Conservation (phyloP, 352 stramenopile genomes). For the Globisporangium ultimum region DNA sequence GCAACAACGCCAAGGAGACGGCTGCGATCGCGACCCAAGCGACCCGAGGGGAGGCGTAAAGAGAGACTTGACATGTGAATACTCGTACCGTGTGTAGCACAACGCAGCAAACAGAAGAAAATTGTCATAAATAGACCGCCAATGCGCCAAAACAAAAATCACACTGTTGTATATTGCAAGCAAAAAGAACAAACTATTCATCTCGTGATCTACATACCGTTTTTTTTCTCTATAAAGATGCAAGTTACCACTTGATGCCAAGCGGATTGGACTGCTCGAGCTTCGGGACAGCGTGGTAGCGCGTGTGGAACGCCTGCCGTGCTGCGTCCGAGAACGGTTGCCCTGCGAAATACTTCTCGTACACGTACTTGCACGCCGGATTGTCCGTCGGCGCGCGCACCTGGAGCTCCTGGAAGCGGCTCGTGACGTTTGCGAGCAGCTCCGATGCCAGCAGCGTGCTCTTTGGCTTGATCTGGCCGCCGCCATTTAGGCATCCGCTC, state of each 20-base stretch:
- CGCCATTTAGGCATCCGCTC: slow-evolving; percentile 96
- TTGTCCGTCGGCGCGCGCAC: slow-evolving; percentile 62
- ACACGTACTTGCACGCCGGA: slow-evolving; percentile 72
- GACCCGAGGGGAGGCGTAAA: slow-evolving; percentile 35
- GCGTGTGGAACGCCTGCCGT: slow-evolving; percentile 62
- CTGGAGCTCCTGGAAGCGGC: slow-evolving; percentile 62
- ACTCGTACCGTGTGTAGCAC: not conserved
- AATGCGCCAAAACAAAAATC: slow-evolving; percentile 3
- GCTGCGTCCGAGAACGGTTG: slow-evolving; percentile 72
- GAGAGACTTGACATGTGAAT: slow-evolving; percentile 6
- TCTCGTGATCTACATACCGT: slow-evolving; percentile 4
- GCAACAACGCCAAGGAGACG: slow-evolving; percentile 63
- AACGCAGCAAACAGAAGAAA: slow-evolving; percentile 7
- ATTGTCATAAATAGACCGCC: slow-evolving; percentile 13
- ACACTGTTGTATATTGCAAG: slow-evolving; percentile 15
- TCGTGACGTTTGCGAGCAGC: slow-evolving; percentile 63
- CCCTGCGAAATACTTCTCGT: slow-evolving; percentile 77
- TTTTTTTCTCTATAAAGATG: not conserved
- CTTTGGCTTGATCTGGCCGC: slow-evolving; percentile 89
- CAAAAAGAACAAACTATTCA: slow-evolving; percentile 5
- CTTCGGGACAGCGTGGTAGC: slow-evolving; percentile 84
- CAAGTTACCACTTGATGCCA: slow-evolving; percentile 83
- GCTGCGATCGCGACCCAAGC: slow-evolving; percentile 52
- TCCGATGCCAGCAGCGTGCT: slow-evolving; percentile 50
- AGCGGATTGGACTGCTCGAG: slow-evolving; percentile 82